phyloP scores from a whole-genome alignment of 2,329 filamentous ascomycete species.

The Teratosphaeria zuluensis region DNA sequence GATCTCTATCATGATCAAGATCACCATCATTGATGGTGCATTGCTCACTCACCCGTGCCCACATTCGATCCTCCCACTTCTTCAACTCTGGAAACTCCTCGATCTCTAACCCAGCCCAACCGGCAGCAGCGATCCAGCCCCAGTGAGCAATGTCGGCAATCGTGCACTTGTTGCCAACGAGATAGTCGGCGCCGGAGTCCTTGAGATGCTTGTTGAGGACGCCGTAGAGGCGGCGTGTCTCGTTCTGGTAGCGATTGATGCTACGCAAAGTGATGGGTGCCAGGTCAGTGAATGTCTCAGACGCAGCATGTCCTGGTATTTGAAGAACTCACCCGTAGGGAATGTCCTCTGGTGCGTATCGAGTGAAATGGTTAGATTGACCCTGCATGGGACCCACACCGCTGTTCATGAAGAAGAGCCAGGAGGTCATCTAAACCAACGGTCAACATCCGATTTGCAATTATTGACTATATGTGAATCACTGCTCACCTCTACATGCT shows the following conservation, averaged over 20 bases:
- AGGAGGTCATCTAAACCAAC: slow-evolving; percentile 55
- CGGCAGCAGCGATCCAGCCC: slow-evolving; percentile 60
- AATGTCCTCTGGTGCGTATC: slow-evolving; percentile 75
- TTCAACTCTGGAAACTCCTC: slow-evolving; percentile 66
- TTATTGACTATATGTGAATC: background rate
- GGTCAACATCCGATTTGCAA: background rate
- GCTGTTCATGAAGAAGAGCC: slow-evolving; percentile 64
- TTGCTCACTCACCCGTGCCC: background rate
- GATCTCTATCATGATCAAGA: too few relatives aligned
- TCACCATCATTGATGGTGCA: too few relatives aligned
- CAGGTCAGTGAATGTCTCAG: background rate
- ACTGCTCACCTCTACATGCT: slow-evolving; percentile 51
- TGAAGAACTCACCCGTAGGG: slow-evolving; percentile 46
- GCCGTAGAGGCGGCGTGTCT: slow-evolving; percentile 72
- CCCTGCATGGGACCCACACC: slow-evolving; percentile 37
- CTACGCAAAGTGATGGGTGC: slow-evolving; percentile 23
- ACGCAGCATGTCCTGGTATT: background rate
- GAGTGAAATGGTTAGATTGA: slow-evolving; percentile 73
- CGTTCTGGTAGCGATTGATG: slow-evolving; percentile 71
- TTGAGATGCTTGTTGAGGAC: slow-evolving; percentile 64
- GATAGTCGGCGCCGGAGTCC: slow-evolving; percentile 39
- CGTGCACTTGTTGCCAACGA: slow-evolving; percentile 57
- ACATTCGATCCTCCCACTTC: slow-evolving; percentile 59
- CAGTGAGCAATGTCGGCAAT: slow-evolving; percentile 71
- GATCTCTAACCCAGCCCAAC: slow-evolving; percentile 57